Evolutionary conservation across 371 early-diverging fungal species (phyloP), one percentile per base, ranked within the genome.

Genomic region (Rhizopus arrhizus): DNA sequence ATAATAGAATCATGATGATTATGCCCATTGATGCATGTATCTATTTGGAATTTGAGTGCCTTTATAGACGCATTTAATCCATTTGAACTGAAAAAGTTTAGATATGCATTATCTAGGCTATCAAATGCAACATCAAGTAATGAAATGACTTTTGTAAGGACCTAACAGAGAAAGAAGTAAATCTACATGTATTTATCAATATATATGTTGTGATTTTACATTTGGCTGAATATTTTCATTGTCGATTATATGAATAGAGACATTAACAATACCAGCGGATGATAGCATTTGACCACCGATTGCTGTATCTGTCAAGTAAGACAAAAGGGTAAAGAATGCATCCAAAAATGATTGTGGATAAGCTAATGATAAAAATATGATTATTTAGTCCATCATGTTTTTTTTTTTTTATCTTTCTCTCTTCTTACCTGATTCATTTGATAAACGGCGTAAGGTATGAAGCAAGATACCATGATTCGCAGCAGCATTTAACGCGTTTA

Each of bases 401-500:
- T 33, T 33, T 4, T 33, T 32, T 35, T 50, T 35, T 36, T 29
- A 5, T 22, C 72, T 77, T 36, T 92, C 90, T 7, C 83, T 84
- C 60, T 87, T 83, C 28, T 40, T 62, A 62, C 56, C 41, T 16
- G 67, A 36, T n/a, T 48, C 33, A 3, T 51, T 49, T 34, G 38
- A 22, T 3, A 68, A 35, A 67, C 85, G 89, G 52, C 91, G 87
- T 33, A 94, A 56, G 7, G 91, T 81, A 61, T 86, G 89, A 69
- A 97, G 82, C n/a, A 97, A 73, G 10, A 89, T 77, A 16, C 98
- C 98, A 67, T 97, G 96, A 65, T 94, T 96, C 4, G 94, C 94
- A 2, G 93, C 90, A 1, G 94, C 94, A 64, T 95, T 95, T 53
- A 96, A 74, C 1, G 95, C 90, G 4, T 89, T 81, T 33, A 95